Evolutionary conservation across 306 rosid species (phyloP), one percentile per base, ranked within the genome.

Genomic region (Lupinus albus): DNA sequence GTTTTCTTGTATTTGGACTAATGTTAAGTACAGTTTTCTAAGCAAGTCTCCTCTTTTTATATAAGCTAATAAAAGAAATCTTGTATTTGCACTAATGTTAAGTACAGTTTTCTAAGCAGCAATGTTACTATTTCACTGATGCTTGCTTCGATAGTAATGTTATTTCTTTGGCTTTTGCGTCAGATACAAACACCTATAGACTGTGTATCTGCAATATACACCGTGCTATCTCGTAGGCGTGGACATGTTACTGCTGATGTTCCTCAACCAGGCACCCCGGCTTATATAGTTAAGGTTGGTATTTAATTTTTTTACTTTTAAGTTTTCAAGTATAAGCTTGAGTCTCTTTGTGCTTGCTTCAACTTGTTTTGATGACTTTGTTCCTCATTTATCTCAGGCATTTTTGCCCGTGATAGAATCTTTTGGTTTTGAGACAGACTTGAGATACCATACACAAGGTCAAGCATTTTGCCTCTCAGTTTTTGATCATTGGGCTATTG

Each of bases 261-360:
- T 84, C 94, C 99, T 64, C 96, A 93, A 83, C 99, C 97, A n/a
- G 99, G 99, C 80, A 93, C 99, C 74, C 99, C 97, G 0, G 83
- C 96, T 56, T 90, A 90, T 65, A 76, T 90, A 12, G 97, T 93
- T 65, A 93, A 90, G 97, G 99, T 93, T 53, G 73, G 79, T 55
- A 60, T 71, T 76, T 74, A 70, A 71, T 15, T 41, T 67, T 67
- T 25, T 57, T 54, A 4, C 45, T 42, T 60, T 2, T 21, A 25
- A 25, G 44, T 62, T 53, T 32, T 65, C 53, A 60, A 53, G 30
- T 25, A 14, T 53, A 11, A 18, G 30, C 30, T 25, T 25, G 30
- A 25, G 30, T 3, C 30, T 25, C 30, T 25, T 25, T 25, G 30
- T 25, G 30, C 30, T 25, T 25, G 30, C 30, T 2, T 25, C 30